A percentile compares a stretch with the other conserved stretches of the same genome.
phyloP scores from a whole-genome alignment of 257 asterid genomes.

The Forsythia suspensa region DNA sequence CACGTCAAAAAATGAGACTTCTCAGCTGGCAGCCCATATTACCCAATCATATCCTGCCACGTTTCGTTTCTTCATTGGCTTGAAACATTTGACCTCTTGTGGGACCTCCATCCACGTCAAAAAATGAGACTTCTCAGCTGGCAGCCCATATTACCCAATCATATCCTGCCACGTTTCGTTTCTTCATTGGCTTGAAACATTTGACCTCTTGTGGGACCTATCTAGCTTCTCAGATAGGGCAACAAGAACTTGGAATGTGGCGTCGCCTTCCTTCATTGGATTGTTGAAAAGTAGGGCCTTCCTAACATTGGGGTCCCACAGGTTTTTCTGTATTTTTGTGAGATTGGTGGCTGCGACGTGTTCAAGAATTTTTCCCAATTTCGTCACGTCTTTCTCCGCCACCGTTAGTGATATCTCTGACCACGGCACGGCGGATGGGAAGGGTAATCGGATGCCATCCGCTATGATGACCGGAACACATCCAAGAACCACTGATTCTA shows the following conservation, averaged over 20 bases:
- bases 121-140: slow-evolving; percentile 19
- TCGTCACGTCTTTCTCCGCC: slow-evolving; percentile 54
- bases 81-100: slow-evolving; percentile 37
- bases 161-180: neutral
- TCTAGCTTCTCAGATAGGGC: slow-evolving; percentile 39
- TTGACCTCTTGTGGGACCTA: slow-evolving; percentile 46
- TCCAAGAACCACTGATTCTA: slow-evolving; percentile 50
- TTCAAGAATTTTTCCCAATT: slow-evolving; percentile 55
- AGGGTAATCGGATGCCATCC: slow-evolving; percentile 45
- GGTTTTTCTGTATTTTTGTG: slow-evolving; percentile 52
- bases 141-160: neutral
- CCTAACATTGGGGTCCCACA: slow-evolving; percentile 57
- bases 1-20: slow-evolving; percentile 3
- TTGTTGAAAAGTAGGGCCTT: slow-evolving; percentile 55
- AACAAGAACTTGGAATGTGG: slow-evolving; percentile 74
- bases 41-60: slow-evolving; percentile 9
- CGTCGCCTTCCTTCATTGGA: slow-evolving; percentile 64
- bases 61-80: slow-evolving; percentile 25
- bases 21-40: slow-evolving; percentile 20
- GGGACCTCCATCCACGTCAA: slow-evolving; percentile 39
- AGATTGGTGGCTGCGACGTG: slow-evolving; percentile 69
- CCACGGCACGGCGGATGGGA: slow-evolving; percentile 44
- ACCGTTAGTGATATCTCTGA: slow-evolving; percentile 42
- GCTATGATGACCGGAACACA: slow-evolving; percentile 52
- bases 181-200: slow-evolving; percentile 40